These are phyloP conservation scores for Curvularia lunata DNA, from an alignment of 2,329 filamentous ascomycete species.

Conservation along the genomic window DNA sequence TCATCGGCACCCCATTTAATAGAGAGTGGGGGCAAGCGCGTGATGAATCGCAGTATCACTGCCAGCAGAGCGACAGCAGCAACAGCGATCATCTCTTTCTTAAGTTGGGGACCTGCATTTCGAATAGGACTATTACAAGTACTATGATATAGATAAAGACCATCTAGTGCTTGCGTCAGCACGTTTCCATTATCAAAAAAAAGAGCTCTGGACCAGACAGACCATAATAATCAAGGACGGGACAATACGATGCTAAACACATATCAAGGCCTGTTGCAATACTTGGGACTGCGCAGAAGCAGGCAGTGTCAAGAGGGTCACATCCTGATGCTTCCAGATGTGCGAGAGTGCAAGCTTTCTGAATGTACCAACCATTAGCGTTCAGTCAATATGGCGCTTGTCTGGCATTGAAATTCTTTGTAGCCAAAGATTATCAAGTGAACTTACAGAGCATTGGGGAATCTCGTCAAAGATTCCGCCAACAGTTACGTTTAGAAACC, in stretches of 20 bases:
- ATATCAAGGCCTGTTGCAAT: background rate
- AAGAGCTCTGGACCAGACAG: background rate
- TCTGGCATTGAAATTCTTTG: background rate
- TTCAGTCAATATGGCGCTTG: background rate
- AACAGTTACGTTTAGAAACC: background rate
- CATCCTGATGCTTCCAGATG: background rate
- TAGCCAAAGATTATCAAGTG: background rate
- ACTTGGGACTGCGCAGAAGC: background rate
- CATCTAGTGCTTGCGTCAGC: background rate
- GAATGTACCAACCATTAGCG: background rate
- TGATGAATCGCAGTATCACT: background rate
- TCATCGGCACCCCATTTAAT: background rate
- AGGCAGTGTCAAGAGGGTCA: background rate
- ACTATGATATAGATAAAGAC: background rate
- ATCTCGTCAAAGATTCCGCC: background rate
- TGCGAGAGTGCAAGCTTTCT: background rate
- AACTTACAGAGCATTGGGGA: background rate
- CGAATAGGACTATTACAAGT: background rate
- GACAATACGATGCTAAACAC: background rate
- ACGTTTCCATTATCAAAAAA: background rate
- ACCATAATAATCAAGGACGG: slow-evolving; percentile 4
- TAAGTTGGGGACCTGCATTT: background rate
- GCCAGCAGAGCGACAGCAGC: background rate
- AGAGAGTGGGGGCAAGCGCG: background rate
- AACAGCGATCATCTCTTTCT: background rate